Evolutionary conservation across 2,329 filamentous ascomycete genomes (phyloP).

Genomic region (Cordyceps fumosorosea): DNA sequence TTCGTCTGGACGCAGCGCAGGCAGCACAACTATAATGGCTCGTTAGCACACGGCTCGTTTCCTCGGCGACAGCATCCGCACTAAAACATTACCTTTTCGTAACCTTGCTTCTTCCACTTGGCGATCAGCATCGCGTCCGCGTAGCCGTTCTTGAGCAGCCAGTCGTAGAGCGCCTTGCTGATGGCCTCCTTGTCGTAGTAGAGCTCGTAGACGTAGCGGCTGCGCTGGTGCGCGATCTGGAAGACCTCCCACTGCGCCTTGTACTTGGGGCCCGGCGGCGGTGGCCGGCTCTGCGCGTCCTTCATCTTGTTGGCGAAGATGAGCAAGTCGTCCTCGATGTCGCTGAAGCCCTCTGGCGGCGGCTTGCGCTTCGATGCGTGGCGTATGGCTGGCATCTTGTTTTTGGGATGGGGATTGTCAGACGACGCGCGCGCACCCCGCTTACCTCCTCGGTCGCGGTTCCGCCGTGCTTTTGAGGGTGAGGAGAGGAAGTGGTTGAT

Average conservation of each 20-base stretch:
- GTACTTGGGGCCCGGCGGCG: slow-evolving; percentile 71
- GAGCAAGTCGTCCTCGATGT: slow-evolving; percentile 80
- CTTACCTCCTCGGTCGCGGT: too few species aligned
- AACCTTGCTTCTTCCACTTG: slow-evolving; percentile 99
- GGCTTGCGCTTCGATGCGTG: slow-evolving; percentile 72
- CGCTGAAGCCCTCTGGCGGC: slow-evolving; percentile 78
- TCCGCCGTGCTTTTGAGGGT: too few species aligned
- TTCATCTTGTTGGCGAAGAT: slow-evolving; percentile 90
- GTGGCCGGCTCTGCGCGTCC: slow-evolving; percentile 86
- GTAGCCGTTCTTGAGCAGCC: slow-evolving; percentile 92
- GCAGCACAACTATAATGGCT: slow-evolving; percentile 66
- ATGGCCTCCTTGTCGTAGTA: slow-evolving; percentile 99
- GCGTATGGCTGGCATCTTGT: slow-evolving; percentile 67
- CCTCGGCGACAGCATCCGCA: too few species aligned
- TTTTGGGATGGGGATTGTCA: too few species aligned
- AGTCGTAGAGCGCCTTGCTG: slow-evolving; percentile 86
- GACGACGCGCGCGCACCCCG: too few species aligned
- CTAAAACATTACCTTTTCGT: slow-evolving; percentile 68
- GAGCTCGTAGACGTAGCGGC: slow-evolving; percentile 89
- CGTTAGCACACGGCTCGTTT: slow-evolving; percentile 19
- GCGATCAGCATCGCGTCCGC: slow-evolving; percentile 93
- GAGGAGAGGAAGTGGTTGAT: too few species aligned
- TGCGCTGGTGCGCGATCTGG: slow-evolving; percentile 90
- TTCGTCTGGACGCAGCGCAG: slow-evolving; percentile 97
- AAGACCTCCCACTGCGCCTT: slow-evolving; percentile 97